Base-by-base conservation (phyloP, 1,284 basidiomycete genomes). In the Cystobasidium pallidum region DNA sequence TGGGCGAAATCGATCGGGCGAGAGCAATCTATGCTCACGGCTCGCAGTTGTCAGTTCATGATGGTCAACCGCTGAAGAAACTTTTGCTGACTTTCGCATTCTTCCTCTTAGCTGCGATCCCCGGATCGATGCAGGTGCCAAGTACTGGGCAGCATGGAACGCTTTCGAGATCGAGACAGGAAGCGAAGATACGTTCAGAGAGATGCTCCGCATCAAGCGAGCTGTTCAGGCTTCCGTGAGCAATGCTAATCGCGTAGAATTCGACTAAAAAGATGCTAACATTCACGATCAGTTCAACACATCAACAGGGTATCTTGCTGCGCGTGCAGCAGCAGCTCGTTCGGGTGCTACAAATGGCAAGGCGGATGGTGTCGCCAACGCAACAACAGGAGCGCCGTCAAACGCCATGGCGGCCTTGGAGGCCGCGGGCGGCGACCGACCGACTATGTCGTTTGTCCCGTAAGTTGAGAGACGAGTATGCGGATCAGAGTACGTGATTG, bases 71-170 rank as follows among this genome's bases (percentile, higher is more conserved):
- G 3, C 41, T 87, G 90, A 75, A 47, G 59, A 24, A 26, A 30
- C 8, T 10, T 4, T 21, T 47, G 63, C 26, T 28, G 8, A 32
- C 30, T 21, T 8, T 8, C 19, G 3, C 11, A 11, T 10, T 26
- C 8, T 49, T 17, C 15, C 11, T n/a, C 59, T n/a, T 67, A 74
- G 72, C 72, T 71, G 68, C 61, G 68, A 71, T 45, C 68, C 68
- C 32, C 58, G 68, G 75, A 55, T 79, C 75, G 86, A 91, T 78
- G 87, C 91, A 62, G 62, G 62, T 24, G 62, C 62, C 26, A 89
- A 89, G 74, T 99, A 98, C 85, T 99, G 96, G 95, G 83, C 86
- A 59, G 92, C 94, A 81, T 99, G 95, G 95, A 95, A 98, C 82
- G 85, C 85, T 64, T 99, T 99, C 83, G 95, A 99, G 83, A 92